Percentiles rank a stretch among this genome's conserved stretches.
Conservation (phyloP, 148 eudicot genomes). For the Oxyria digyna region DNA sequence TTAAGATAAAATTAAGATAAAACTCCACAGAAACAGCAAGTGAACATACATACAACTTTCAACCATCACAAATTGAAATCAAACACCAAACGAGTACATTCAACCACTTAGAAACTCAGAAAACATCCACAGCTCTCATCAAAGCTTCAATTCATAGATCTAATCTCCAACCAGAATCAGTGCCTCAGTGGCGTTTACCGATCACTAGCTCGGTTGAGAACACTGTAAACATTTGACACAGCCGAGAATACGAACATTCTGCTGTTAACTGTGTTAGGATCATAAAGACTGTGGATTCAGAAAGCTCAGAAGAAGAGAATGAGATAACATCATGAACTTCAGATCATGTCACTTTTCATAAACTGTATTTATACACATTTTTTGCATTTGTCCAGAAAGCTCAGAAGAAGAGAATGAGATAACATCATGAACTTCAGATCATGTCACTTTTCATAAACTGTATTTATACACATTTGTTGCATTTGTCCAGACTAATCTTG, state of each 20-base stretch:
- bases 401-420: background rate
- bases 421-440: too few relatives aligned
- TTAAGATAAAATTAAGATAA: background rate
- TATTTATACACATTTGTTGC: too few relatives aligned
- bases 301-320: slow-evolving; percentile 11
- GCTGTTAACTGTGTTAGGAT: too few relatives aligned
- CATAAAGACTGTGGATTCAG: background rate
- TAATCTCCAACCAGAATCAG: background rate
- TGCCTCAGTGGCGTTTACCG: too few relatives aligned
- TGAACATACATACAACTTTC: background rate
- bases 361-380: too few relatives aligned
- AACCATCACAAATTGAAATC: background rate
- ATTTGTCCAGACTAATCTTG: too few relatives aligned
- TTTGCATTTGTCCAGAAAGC: background rate
- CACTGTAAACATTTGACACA: slow-evolving; percentile 1
- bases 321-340: background rate
- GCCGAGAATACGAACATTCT: background rate
- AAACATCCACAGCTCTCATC: slow-evolving; percentile 1
- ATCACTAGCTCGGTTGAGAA: slow-evolving; percentile 10
- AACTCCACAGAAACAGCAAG: background rate
- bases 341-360: too few relatives aligned
- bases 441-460: too few relatives aligned
- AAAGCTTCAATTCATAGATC: background rate
- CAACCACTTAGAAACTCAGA: background rate
- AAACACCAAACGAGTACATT: background rate